These are phyloP conservation scores for Termitomyces eurrhizus DNA, from an alignment of 768 basidiomycete genomes.

Conservation along the genomic window DNA sequence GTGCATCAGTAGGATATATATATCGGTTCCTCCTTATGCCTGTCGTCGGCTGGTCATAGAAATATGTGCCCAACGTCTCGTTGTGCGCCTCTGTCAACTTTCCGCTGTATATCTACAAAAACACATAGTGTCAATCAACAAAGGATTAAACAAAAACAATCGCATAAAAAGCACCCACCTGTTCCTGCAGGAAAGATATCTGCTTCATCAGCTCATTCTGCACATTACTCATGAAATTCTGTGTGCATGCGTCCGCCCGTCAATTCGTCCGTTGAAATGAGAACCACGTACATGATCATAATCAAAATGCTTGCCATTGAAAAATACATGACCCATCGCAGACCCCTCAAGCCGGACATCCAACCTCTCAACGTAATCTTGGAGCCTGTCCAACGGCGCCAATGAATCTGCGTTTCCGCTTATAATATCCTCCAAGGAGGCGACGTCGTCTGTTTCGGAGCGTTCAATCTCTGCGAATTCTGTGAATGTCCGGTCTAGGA, in stretches of 20 bases:
- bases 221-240: conserved; percentile 66
- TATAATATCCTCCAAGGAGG: conserved; percentile 36
- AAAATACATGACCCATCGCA: conserved; percentile 66
- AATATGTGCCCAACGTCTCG: conserved; percentile 63
- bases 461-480: conserved; percentile 28
- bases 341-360: conserved; percentile 31
- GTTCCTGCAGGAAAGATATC: conserved; percentile 67
- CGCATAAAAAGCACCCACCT: conserved; percentile 38
- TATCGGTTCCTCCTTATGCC: conserved; percentile 68
- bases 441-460: conserved; percentile 18
- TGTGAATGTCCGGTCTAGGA: conserved; percentile 36
- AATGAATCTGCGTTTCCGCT: conserved; percentile 24
- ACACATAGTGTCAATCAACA: background rate
- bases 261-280: background rate
- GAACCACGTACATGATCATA: conserved; percentile 52
- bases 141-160: background rate
- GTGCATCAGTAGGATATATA: conserved; percentile 53
- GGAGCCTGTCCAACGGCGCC: conserved; percentile 39
- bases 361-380: conserved; percentile 56
- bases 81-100: conserved; percentile 49
- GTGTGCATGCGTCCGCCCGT: background rate
- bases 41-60: conserved; percentile 85
- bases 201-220: conserved; percentile 58
- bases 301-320: conserved; percentile 82
- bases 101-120: conserved; percentile 51